A percentile compares a stretch with the other conserved stretches of the same genome.
These are phyloP conservation scores for Helicocarpus griseus DNA, from an alignment of 2,329 filamentous ascomycete genomes.

Conservation along the genomic window DNA sequence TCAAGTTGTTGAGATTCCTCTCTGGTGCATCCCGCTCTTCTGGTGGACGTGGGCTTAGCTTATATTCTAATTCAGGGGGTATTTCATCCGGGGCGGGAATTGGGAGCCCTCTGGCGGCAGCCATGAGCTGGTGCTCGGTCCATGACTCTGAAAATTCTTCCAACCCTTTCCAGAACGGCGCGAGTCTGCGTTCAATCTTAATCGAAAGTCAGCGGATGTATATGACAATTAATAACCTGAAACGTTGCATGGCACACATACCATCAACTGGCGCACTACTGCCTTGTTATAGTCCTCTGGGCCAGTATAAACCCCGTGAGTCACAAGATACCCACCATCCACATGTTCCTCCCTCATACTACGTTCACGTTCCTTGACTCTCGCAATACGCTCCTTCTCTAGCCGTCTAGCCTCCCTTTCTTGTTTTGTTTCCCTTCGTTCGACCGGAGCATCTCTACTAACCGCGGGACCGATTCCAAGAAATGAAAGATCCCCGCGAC, in stretches of 20 bases:
- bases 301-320: slow-evolving; percentile 85
- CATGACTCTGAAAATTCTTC: slow-evolving; percentile 81
- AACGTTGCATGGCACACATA: slow-evolving; percentile 33
- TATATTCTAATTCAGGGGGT: slow-evolving; percentile 55
- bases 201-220: slow-evolving; percentile 11
- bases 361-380: slow-evolving; percentile 75
- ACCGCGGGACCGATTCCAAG: slow-evolving; percentile 42
- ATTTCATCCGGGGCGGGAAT: slow-evolving; percentile 78
- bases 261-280: slow-evolving; percentile 81
- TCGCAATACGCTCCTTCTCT: slow-evolving; percentile 66
- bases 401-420: slow-evolving; percentile 79
- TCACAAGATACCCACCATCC: slow-evolving; percentile 90
- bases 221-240: background rate
- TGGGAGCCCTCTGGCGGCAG: slow-evolving; percentile 72
- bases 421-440: slow-evolving; percentile 77
- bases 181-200: slow-evolving; percentile 87
- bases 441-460: slow-evolving; percentile 43
- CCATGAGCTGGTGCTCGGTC: slow-evolving; percentile 92
- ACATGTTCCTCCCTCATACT: slow-evolving; percentile 88
- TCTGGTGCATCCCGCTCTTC: slow-evolving; percentile 43
- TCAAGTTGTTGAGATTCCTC: slow-evolving; percentile 60
- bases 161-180: slow-evolving; percentile 90
- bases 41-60: slow-evolving; percentile 41
- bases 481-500: slow-evolving; percentile 50
- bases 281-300: slow-evolving; percentile 87